Evolutionary conservation across 2,329 filamentous ascomycete genomes (phyloP).

Genomic region (Colletotrichum sp.): DNA sequence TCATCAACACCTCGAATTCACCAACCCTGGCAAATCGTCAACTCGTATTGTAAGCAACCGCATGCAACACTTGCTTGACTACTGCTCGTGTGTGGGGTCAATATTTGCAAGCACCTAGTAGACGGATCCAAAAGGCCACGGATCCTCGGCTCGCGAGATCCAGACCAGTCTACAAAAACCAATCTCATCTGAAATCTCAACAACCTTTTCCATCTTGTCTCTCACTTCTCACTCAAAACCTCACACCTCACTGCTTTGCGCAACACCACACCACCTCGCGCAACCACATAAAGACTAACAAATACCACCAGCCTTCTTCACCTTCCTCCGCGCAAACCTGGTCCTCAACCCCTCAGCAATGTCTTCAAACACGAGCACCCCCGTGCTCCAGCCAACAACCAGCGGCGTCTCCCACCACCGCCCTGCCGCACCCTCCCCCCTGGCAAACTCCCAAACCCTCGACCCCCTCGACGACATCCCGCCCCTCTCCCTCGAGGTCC

Average conservation of each 20-base stretch:
- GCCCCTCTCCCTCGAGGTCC: slow-evolving; percentile 65
- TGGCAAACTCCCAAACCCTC: slow-evolving; percentile 44
- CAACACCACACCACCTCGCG: not conserved
- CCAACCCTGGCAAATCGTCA: not conserved
- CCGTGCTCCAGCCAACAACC: slow-evolving; percentile 58
- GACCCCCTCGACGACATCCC: slow-evolving; percentile 58
- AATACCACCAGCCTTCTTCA: slow-evolving; percentile 74
- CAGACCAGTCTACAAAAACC: not conserved
- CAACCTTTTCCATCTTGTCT: not conserved
- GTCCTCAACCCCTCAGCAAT: slow-evolving; percentile 68
- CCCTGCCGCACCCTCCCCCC: slow-evolving; percentile 39
- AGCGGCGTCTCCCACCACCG: slow-evolving; percentile 33
- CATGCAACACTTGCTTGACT: not conserved
- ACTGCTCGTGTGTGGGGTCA: slow-evolving; percentile 22
- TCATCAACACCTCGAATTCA: not conserved
- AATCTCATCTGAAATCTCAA: slow-evolving; percentile 5
- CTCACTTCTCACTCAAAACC: not conserved
- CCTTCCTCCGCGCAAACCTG: slow-evolving; percentile 81
- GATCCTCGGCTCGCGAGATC: not conserved
- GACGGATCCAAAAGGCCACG: not conserved
- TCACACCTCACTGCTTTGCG: not conserved
- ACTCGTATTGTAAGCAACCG: not conserved
- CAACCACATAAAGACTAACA: slow-evolving; percentile 12
- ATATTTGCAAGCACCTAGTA: not conserved
- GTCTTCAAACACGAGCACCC: slow-evolving; percentile 69